Percentiles rank a stretch among this genome's conserved stretches.
Evolutionary conservation across 768 basidiomycete genomes (phyloP).

Genomic region (Coprinopsis sp.): DNA sequence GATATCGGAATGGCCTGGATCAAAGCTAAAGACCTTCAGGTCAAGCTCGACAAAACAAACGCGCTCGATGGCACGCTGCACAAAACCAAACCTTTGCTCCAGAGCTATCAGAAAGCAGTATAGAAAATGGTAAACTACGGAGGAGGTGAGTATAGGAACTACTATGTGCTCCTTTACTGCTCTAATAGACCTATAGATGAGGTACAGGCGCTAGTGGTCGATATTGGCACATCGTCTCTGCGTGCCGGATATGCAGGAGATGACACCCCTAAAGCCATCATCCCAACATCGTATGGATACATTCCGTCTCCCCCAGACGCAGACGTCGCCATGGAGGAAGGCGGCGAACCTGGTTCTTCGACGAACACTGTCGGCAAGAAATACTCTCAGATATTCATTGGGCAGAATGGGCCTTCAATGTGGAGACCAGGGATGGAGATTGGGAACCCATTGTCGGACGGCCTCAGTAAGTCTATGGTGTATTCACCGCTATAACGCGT

Average conservation of each 20-base stretch:
- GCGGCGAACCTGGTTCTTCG: conserved; percentile 15
- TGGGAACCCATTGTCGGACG: conserved; percentile 76
- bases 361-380: conserved; percentile 29
- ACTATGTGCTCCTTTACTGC: conserved; percentile 5
- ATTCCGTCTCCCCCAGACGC: conserved; percentile 39
- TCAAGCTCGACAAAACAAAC: not conserved
- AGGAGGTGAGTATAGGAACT: conserved; percentile 55
- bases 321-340: conserved; percentile 53
- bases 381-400: conserved; percentile 67
- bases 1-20: conserved; percentile 19
- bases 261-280: conserved; percentile 88
- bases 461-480: conserved; percentile 58
- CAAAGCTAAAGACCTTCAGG: conserved; percentile 26
- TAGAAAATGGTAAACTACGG: conserved; percentile 78
- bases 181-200: conserved; percentile 57
- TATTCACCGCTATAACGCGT: not conserved
- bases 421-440: conserved; percentile 93
- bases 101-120: not conserved
- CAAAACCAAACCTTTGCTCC: not conserved
- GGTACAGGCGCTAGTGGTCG: conserved; percentile 93
- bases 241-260: conserved; percentile 98
- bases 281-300: conserved; percentile 88
- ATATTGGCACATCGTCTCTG: conserved; percentile 86
- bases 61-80: not conserved
- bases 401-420: conserved; percentile 82